These are phyloP conservation scores for Hypoxylon rubiginosum DNA, from an alignment of 2,329 filamentous ascomycete genomes.

Conservation along the genomic window DNA sequence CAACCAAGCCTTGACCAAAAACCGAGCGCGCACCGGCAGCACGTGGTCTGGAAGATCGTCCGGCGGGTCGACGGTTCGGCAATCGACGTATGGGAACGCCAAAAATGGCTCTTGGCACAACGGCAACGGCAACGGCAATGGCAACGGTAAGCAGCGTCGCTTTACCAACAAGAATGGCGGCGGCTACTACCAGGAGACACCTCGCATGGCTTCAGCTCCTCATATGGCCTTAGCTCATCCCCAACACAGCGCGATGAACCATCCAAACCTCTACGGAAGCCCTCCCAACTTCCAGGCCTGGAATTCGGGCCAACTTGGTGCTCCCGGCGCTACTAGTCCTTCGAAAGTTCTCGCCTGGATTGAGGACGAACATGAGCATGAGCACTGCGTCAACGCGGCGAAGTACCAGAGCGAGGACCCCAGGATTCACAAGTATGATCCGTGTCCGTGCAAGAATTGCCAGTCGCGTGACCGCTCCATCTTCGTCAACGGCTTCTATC, in stretches of 20 bases:
- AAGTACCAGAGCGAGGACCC: background rate
- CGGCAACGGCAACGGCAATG: background rate
- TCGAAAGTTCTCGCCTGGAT: background rate
- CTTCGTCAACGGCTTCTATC: conserved; percentile 26
- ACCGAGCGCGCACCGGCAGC: background rate
- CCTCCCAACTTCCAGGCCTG: too few species aligned
- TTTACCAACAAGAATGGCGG: background rate
- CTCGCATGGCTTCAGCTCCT: background rate
- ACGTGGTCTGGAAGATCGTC: background rate
- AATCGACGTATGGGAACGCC: conserved; percentile 1
- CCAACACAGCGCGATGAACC: too few species aligned
- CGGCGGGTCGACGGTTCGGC: background rate
- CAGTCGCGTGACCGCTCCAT: conserved; percentile 28
- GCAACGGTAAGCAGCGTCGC: background rate
- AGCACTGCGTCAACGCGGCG: conserved; percentile 29
- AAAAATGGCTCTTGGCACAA: background rate
- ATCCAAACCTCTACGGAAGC: too few species aligned
- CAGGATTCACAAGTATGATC: conserved; percentile 25
- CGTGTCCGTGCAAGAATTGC: conserved; percentile 34
- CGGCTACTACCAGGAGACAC: background rate
- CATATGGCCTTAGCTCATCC: background rate
- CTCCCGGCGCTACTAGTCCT: background rate
- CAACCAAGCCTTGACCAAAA: background rate
- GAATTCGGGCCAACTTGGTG: background rate
- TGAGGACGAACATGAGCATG: background rate